A percentile compares a stretch with the other conserved stretches of the same genome.
Evolutionary conservation across 83 land plant species (phyloP).

Genomic region (Thuja plicata): DNA sequence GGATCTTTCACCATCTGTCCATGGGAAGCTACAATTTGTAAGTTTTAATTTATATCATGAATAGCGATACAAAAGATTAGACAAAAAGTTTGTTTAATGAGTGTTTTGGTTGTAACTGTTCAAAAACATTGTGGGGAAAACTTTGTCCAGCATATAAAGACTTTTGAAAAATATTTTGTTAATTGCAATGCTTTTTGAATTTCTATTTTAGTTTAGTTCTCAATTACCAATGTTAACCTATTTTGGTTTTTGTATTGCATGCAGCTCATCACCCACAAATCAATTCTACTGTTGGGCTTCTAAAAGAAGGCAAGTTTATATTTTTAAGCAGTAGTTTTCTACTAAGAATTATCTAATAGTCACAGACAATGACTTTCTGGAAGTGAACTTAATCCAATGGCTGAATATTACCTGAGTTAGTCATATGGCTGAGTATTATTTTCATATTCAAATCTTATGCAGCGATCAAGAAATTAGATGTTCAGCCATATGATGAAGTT

Average conservation of each 20-base stretch:
- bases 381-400: background rate
- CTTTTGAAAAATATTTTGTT: background rate
- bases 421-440: background rate
- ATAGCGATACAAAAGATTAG: too few relatives aligned
- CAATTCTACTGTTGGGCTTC: conserved; percentile 75
- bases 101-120: too few relatives aligned
- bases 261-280: conserved; percentile 98
- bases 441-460: background rate
- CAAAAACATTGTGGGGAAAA: background rate
- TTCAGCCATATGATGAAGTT: conserved; percentile 94
- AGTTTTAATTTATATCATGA: too few relatives aligned
- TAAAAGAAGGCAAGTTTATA: conserved; percentile 67
- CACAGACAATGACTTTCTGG: background rate
- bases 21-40: too few relatives aligned
- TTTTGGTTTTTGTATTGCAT: conserved; percentile 4
- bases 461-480: conserved; percentile 68
- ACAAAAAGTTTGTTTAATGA: too few relatives aligned
- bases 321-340: background rate
- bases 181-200: background rate
- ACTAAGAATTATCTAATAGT: background rate
- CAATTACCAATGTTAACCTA: background rate
- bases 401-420: background rate
- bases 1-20: too few relatives aligned
- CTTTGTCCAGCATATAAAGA: background rate
- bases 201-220: background rate